Percentiles rank a stretch among this genome's conserved stretches.
phyloP scores from a whole-genome alignment of 495 filamentous ascomycete genomes.

The Talaromyces trachyspermus region DNA sequence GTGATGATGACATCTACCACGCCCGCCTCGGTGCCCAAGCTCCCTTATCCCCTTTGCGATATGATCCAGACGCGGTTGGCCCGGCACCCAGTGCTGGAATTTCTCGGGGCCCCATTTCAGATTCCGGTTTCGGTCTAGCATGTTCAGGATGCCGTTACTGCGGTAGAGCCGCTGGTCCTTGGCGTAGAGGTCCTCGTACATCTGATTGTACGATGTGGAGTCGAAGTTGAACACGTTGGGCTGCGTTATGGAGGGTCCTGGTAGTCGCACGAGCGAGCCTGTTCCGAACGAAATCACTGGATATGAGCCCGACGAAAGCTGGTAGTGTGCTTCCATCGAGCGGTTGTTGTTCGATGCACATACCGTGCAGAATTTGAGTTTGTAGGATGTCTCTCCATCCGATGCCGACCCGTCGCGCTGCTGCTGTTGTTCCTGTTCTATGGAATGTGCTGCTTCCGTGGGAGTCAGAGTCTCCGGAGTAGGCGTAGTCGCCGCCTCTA shows the following conservation, averaged over 20 bases:
- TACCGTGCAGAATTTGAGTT: constrained; percentile 95
- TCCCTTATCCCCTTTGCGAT: constrained; percentile 58
- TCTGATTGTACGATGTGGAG: constrained; percentile 79
- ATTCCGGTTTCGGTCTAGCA: constrained; percentile 85
- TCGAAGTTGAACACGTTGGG: constrained; percentile 99
- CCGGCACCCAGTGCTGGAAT: constrained; percentile 96
- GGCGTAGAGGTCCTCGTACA: constrained; percentile 77
- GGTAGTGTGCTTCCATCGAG: constrained; percentile 97
- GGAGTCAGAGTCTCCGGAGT: constrained; percentile 43
- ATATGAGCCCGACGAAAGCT: constrained; percentile 69
- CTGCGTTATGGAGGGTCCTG: constrained; percentile 81
- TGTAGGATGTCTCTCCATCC: constrained; percentile 54
- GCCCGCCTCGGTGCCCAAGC: constrained; percentile 76
- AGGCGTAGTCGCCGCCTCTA: constrained; percentile 35
- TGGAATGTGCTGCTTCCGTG: constrained; percentile 19
- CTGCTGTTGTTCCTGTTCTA: constrained; percentile 15
- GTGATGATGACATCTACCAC: constrained; percentile 94
- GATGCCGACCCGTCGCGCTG: constrained; percentile 16
- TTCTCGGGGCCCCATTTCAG: constrained; percentile 95
- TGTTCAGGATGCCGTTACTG: constrained; percentile 86
- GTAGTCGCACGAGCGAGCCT: constrained; percentile 87
- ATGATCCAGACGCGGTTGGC: constrained; percentile 64
- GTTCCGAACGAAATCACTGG: constrained; percentile 98
- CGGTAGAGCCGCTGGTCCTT: constrained; percentile 88
- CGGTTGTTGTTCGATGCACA: constrained; percentile 97